These are phyloP conservation scores for Mucor plumbeus DNA, from an alignment of 371 early-diverging fungal species.

Conservation along the genomic window DNA sequence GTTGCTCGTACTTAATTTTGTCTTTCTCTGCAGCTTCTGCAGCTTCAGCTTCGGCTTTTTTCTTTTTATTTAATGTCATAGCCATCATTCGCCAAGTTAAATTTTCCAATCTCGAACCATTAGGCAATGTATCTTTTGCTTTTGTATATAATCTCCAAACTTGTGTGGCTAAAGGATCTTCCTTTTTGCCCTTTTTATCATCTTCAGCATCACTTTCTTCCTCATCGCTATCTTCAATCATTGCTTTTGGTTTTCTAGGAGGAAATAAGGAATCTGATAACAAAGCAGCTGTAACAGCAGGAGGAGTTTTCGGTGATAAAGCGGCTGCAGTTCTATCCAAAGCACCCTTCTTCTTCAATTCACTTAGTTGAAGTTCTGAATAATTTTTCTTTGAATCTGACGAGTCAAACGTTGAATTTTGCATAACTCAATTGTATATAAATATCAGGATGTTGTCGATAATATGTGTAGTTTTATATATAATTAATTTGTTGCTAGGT, in stretches of 20 bases:
- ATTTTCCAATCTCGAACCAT: slow-evolving; percentile 67
- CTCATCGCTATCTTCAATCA: slow-evolving; percentile 37
- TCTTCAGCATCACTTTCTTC: slow-evolving; percentile 28
- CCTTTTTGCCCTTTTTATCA: slow-evolving; percentile 40
- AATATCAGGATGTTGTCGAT: not conserved
- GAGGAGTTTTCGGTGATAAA: slow-evolving; percentile 32
- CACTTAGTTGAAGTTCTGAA: slow-evolving; percentile 15
- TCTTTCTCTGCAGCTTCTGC: slow-evolving; percentile 1
- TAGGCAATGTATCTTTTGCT: slow-evolving; percentile 64
- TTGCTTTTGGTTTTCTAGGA: slow-evolving; percentile 33
- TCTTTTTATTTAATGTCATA: slow-evolving; percentile 55
- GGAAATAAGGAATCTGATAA: slow-evolving; percentile 37
- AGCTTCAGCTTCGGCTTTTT: slow-evolving; percentile 32
- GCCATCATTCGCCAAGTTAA: slow-evolving; percentile 74
- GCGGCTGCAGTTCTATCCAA: slow-evolving; percentile 12
- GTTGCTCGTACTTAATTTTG: not conserved
- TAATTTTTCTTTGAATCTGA: slow-evolving; percentile 10
- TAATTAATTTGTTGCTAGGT: not conserved
- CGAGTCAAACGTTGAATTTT: slow-evolving; percentile 15
- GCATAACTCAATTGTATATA: slow-evolving; percentile 14
- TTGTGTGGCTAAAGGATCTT: slow-evolving; percentile 61
- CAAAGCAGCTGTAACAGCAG: slow-evolving; percentile 37
- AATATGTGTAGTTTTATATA: not conserved
- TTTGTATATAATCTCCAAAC: slow-evolving; percentile 71
- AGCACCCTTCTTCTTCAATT: slow-evolving; percentile 13